Conservation (phyloP, 1,139 yeast species). For the Kazachstania sp. region DNA sequence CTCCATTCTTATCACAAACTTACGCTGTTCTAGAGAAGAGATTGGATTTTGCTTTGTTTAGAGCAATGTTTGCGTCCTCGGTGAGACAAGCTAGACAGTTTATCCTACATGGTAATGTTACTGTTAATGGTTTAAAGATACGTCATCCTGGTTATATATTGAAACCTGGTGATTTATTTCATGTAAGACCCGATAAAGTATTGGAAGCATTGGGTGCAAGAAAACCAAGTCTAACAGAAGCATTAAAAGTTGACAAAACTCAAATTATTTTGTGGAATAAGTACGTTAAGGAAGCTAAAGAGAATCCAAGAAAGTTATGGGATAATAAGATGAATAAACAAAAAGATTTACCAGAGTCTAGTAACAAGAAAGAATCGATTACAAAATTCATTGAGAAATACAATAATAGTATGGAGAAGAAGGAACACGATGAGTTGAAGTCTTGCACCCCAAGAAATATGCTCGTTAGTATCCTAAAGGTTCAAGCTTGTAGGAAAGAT, state of each 20-base stretch:
- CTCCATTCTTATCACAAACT: conserved; percentile 84
- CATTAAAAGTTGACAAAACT: conserved; percentile 58
- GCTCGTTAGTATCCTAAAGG: conserved; percentile 23
- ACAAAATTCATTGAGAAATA: conserved; percentile 20
- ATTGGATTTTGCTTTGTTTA: conserved; percentile 79
- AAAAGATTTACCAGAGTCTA: conserved; percentile 19
- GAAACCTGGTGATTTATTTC: conserved; percentile 77
- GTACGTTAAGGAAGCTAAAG: conserved; percentile 48
- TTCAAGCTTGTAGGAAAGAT: conserved; percentile 15
- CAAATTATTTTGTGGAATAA: conserved; percentile 73
- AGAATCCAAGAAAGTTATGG: conserved; percentile 53
- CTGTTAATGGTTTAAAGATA: conserved; percentile 72
- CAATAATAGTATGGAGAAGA: conserved; percentile 20
- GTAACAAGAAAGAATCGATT: conserved; percentile 21
- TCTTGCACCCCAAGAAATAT: conserved; percentile 23
- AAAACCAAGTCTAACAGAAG: conserved; percentile 65
- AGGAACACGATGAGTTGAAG: conserved; percentile 23
- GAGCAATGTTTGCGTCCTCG: conserved; percentile 90
- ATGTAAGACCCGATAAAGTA: conserved; percentile 80
- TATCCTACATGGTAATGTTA: conserved; percentile 71
- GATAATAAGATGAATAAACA: conserved; percentile 33
- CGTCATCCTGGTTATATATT: conserved; percentile 75
- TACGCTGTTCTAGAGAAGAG: conserved; percentile 83
- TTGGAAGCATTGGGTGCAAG: conserved; percentile 74
- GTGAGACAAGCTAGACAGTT: conserved; percentile 91